Conservation (phyloP, 2,329 filamentous ascomycete genomes). For the Camillea tinctor region DNA sequence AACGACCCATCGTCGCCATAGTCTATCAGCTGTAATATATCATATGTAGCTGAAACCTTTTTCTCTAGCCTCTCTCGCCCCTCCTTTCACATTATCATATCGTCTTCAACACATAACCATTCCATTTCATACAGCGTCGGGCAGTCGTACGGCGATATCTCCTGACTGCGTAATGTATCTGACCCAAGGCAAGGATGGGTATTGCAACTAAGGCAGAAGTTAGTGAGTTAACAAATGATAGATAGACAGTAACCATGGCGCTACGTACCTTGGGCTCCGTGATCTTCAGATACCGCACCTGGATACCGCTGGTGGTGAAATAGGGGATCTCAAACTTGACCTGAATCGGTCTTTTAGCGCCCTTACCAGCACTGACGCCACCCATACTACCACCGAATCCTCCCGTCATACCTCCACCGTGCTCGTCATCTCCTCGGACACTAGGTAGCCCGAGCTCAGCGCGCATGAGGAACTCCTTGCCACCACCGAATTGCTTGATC, state of each 20-base stretch:
- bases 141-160: slow-evolving; percentile 90
- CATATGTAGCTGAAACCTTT: slow-evolving; percentile 21
- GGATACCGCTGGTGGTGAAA: slow-evolving; percentile 98
- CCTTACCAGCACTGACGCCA: slow-evolving; percentile 79
- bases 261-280: slow-evolving; percentile 96
- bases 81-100: slow-evolving; percentile 20
- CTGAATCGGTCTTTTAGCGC: slow-evolving; percentile 89
- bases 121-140: slow-evolving; percentile 68
- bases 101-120: slow-evolving; percentile 10
- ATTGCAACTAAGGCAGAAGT: slow-evolving; percentile 71
- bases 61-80: slow-evolving; percentile 22
- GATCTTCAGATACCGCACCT: slow-evolving; percentile 98
- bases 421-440: slow-evolving; percentile 92
- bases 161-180: slow-evolving; percentile 98
- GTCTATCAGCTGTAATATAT: slow-evolving; percentile 21
- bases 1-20: slow-evolving; percentile 5
- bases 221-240: slow-evolving; percentile 5
- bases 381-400: slow-evolving; percentile 97
- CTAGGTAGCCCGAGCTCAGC: slow-evolving; percentile 92
- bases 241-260: not conserved
- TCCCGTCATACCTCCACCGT: slow-evolving; percentile 95
- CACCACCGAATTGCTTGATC: slow-evolving; percentile 99
- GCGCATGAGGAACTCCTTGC: slow-evolving; percentile 97
- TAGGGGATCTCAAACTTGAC: slow-evolving; percentile 99
- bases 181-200: slow-evolving; percentile 95